Conservation (phyloP, 495 filamentous ascomycete species). For the Chaetomium cochliodes region DNA sequence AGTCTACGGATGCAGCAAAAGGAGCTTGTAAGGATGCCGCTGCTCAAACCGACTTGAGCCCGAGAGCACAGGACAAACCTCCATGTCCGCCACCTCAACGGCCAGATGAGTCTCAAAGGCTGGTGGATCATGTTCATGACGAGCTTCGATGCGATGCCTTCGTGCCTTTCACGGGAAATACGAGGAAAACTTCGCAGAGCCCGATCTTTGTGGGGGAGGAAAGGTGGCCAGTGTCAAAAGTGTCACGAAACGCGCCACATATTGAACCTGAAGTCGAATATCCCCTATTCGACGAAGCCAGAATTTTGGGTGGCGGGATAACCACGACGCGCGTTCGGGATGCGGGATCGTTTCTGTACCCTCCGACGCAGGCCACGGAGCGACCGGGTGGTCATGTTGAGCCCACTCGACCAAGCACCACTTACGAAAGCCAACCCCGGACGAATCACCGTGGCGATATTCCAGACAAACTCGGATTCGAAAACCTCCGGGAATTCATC, state of each 20-base stretch:
- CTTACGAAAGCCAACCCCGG: neutral
- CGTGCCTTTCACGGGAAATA: no score
- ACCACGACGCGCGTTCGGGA: neutral
- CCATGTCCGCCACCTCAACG: neutral
- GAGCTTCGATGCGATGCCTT: neutral
- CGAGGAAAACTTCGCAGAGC: neutral
- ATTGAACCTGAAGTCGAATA: neutral
- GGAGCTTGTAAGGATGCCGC: slow-evolving; percentile 9
- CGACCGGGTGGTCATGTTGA: neutral
- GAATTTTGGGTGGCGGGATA: neutral
- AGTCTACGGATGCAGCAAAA: neutral
- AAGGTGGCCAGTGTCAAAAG: neutral
- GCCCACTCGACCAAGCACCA: no score
- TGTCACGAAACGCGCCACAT: neutral
- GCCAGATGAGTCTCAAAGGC: neutral
- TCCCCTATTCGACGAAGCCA: neutral
- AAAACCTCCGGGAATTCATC: slow-evolving; percentile 43
- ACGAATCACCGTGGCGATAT: neutral
- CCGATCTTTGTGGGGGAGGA: neutral
- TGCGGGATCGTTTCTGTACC: neutral
- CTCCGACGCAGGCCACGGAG: neutral
- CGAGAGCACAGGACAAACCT: neutral
- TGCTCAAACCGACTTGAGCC: slow-evolving; percentile 9
- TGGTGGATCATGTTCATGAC: neutral
- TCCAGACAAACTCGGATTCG: slow-evolving; percentile 15